Evolutionary conservation across 352 stramenopile genomes (phyloP).

Genomic region (Pythium brassicae): DNA sequence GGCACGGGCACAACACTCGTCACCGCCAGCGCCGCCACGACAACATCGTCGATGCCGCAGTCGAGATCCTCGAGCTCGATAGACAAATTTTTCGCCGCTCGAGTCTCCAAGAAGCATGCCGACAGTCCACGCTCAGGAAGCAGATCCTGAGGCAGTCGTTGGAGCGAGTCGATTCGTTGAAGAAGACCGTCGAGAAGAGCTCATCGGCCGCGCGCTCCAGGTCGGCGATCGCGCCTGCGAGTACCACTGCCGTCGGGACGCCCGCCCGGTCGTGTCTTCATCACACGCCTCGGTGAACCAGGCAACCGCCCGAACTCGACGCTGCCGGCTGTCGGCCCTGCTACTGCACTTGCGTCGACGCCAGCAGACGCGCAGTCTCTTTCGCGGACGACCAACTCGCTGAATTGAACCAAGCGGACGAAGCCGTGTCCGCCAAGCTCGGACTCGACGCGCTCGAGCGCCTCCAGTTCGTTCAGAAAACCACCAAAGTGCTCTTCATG

Average conservation of each 20-base stretch:
- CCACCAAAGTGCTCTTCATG: constrained; percentile 4
- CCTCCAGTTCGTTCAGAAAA: constrained; percentile 4
- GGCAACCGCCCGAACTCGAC: too few species aligned
- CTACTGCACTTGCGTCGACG: too few species aligned
- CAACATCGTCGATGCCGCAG: not conserved
- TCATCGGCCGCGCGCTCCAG: too few species aligned
- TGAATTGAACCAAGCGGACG: too few species aligned
- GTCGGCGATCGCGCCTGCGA: too few species aligned
- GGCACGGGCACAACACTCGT: not conserved
- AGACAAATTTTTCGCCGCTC: not conserved
- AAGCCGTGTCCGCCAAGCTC: not conserved
- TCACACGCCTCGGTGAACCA: too few species aligned
- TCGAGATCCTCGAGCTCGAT: not conserved
- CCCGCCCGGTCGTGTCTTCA: too few species aligned
- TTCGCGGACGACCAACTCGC: too few species aligned
- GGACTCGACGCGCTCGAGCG: not conserved
- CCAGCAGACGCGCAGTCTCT: not conserved
- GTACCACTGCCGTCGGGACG: too few species aligned
- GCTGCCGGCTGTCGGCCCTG: too few species aligned
- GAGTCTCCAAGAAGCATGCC: not conserved
- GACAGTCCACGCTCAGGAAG: not conserved
- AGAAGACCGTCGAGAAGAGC: too few species aligned
- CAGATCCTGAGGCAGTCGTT: not conserved
- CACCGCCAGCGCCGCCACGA: not conserved
- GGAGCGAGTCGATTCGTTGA: not conserved